These are phyloP conservation scores for Paecilomyces niveus DNA, from an alignment of 2,329 filamentous ascomycete species.

Conservation along the genomic window DNA sequence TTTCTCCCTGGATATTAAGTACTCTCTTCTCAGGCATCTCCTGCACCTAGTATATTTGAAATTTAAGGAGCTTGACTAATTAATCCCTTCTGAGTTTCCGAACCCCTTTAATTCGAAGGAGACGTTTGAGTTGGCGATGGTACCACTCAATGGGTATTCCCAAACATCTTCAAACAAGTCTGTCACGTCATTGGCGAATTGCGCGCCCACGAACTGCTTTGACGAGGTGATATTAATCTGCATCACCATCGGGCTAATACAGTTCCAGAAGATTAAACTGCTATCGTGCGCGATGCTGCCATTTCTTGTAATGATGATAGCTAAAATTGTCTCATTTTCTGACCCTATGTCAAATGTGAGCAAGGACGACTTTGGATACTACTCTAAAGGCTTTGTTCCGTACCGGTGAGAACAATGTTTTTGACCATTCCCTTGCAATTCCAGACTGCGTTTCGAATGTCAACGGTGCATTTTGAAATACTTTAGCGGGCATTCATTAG, in stretches of 20 bases:
- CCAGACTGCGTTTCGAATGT: neutral
- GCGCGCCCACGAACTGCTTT: neutral
- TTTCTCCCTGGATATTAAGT: neutral
- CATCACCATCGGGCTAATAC: neutral
- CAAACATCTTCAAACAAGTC: neutral
- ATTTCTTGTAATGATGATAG: neutral
- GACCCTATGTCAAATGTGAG: neutral
- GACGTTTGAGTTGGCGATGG: neutral
- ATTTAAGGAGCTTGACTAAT: neutral
- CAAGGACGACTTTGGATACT: neutral
- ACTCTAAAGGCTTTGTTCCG: neutral
- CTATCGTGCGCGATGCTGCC: neutral
- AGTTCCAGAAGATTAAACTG: neutral
- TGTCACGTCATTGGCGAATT: neutral
- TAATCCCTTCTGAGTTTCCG: neutral
- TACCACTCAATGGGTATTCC: neutral
- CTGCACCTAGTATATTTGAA: neutral
- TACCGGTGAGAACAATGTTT: neutral
- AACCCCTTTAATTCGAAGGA: neutral
- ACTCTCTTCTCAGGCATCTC: neutral
- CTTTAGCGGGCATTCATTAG: neutral
- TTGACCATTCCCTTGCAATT: neutral
- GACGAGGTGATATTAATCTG: neutral
- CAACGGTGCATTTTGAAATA: neutral
- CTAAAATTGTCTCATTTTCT: neutral